A percentile compares a stretch with the other conserved stretches of the same genome.
Conservation (phyloP, 2,329 filamentous ascomycete genomes). For the Fusarium verticillioides region DNA sequence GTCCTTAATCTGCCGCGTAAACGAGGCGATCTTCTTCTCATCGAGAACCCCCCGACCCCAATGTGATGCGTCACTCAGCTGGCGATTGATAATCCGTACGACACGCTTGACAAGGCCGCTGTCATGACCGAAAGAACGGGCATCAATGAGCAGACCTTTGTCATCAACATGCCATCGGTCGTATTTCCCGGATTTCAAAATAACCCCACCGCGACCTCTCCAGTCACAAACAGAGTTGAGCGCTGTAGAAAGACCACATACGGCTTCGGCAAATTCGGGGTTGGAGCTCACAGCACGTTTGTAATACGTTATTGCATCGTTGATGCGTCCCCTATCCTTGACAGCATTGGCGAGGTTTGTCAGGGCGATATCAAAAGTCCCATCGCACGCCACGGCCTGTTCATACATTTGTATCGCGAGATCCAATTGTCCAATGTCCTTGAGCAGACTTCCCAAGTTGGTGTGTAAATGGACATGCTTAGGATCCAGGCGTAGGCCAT, state of each 20-base stretch:
- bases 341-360: slow-evolving; percentile 98
- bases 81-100: slow-evolving; percentile 88
- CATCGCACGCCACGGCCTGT: slow-evolving; percentile 89
- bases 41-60: slow-evolving; percentile 84
- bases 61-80: slow-evolving; percentile 83
- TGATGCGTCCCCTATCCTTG: slow-evolving; percentile 93
- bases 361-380: slow-evolving; percentile 95
- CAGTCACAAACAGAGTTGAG: slow-evolving; percentile 97
- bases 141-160: slow-evolving; percentile 83
- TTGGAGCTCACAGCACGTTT: slow-evolving; percentile 90
- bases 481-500: slow-evolving; percentile 85
- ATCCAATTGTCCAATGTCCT: slow-evolving; percentile 93
- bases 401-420: slow-evolving; percentile 98
- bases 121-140: slow-evolving; percentile 65
- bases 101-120: slow-evolving; percentile 92
- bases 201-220: slow-evolving; percentile 87
- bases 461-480: slow-evolving; percentile 97
- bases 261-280: slow-evolving; percentile 94
- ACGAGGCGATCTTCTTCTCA: slow-evolving; percentile 60
- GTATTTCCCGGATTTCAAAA: slow-evolving; percentile 75
- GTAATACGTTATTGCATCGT: slow-evolving; percentile 93
- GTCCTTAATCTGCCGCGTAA: slow-evolving; percentile 59
- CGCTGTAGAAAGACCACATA: slow-evolving; percentile 93
- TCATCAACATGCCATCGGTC: slow-evolving; percentile 96
- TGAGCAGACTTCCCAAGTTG: slow-evolving; percentile 92